Conservation (phyloP, 345 rosid genomes). For the Diplotaxis tenuifolia region DNA sequence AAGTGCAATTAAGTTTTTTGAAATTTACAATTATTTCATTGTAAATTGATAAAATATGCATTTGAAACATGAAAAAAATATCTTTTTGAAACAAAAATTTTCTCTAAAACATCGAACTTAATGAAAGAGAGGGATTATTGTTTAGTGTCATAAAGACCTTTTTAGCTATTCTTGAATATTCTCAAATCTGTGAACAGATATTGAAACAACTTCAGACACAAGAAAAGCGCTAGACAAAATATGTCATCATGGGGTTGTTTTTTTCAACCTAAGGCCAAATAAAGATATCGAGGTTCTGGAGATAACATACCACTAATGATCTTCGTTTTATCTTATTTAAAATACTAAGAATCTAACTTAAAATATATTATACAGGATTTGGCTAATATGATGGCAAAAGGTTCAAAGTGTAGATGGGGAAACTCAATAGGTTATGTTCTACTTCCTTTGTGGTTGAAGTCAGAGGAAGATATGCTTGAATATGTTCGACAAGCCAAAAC, state of each 20-base stretch:
- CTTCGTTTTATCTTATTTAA: not conserved
- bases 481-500: slow-evolving; percentile 47
- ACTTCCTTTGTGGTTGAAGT: slow-evolving; percentile 43
- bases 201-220: slow-evolving; percentile 7
- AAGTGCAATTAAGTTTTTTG: too few species aligned
- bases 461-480: slow-evolving; percentile 41
- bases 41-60: too few species aligned
- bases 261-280: slow-evolving; percentile 50
- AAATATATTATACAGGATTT: slow-evolving; percentile 43
- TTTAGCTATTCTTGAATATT: not conserved
- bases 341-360: too few species aligned
- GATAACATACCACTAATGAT: slow-evolving; percentile 44
- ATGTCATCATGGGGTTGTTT: slow-evolving; percentile 40
- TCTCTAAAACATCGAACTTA: too few species aligned
- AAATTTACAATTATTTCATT: too few species aligned
- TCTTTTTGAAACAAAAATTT: too few species aligned
- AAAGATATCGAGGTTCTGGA: slow-evolving; percentile 47
- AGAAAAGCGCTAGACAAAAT: slow-evolving; percentile 21
- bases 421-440: slow-evolving; percentile 47
- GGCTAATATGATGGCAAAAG: slow-evolving; percentile 48
- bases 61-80: too few species aligned
- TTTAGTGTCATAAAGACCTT: not conserved
- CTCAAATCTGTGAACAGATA: slow-evolving; percentile 1
- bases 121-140: too few species aligned
- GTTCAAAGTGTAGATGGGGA: slow-evolving; percentile 46